Base-by-base conservation (phyloP, 129 eudicot genomes). In the Flaveria linearis region DNA sequence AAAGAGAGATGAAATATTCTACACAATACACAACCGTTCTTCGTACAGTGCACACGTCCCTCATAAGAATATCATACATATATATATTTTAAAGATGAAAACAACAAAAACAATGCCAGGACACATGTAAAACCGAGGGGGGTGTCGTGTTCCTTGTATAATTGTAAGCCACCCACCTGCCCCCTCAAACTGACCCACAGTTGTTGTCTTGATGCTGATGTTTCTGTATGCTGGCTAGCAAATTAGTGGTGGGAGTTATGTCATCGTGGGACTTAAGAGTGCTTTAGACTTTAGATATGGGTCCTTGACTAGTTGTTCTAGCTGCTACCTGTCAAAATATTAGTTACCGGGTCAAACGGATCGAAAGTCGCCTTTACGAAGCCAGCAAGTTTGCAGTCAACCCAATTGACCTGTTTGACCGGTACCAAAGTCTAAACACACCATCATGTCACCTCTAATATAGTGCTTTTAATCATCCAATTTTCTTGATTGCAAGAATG, bases 321-420 rank as follows among this genome's bases (percentile, higher is more conserved):
- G 98, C 93, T 4, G 96, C 90, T 75, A 93, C 96, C 98, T 93
- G 80, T 81, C 14, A 55, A 36, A n/a, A 15, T 3, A 22, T 26
- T 13, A 49, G n/a, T 14, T 14, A 49, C 4, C 14, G 49, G 49
- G 13, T 43, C 47, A 7, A 43, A 43, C 2, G 2, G 47, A 9
- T 42, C 12, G 12, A 43, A 0, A 9, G 12, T 10, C 13, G 12
- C 12, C 47, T 45, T 45, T 36, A 36, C 7, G 41, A 36, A 36
- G 7, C 7, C 41, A 36, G 41, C 41, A 45, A 14, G 14, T 45
- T 10, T 45, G 49, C 49, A 45, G 49, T 45, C 49, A 1, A 45
- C 49, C 49, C 49, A 45, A 12, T 12, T 45, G 49, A 45, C 49
- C 49, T 2, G 13, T 45, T 43, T 45, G 49, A 45, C 49, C 2